Conservation (phyloP, 345 rosid genomes). For the Diplotaxis tenuifolia region DNA sequence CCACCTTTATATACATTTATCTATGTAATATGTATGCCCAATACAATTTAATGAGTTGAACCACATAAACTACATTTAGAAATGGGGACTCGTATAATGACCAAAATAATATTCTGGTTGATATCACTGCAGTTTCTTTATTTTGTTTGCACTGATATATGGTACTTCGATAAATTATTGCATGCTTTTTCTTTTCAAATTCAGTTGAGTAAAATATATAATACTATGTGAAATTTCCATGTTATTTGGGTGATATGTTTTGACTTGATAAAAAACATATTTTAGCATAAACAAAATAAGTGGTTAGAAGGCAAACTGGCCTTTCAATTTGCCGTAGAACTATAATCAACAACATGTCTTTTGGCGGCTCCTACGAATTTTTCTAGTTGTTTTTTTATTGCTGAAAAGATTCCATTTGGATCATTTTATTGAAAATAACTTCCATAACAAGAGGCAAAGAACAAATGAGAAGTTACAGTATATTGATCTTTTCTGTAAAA, state of each 20-base stretch:
- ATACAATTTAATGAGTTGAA: background rate
- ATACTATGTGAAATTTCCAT: background rate
- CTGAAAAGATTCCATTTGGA: background rate
- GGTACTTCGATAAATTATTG: background rate
- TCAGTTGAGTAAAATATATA: background rate
- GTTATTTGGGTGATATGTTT: background rate
- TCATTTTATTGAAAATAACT: conserved; percentile 1
- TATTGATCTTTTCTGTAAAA: background rate
- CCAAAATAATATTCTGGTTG: conserved; percentile 15
- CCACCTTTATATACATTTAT: background rate
- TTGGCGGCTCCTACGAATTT: conserved; percentile 34
- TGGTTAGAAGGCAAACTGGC: conserved; percentile 33
- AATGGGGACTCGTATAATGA: background rate
- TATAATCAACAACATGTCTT: conserved; percentile 30
- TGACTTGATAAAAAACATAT: background rate
- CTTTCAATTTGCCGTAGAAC: conserved; percentile 34
- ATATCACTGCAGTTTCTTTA: background rate
- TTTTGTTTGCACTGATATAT: conserved; percentile 13
- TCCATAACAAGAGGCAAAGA: conserved; percentile 5
- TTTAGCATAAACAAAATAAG: background rate
- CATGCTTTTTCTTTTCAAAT: background rate
- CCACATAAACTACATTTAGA: background rate
- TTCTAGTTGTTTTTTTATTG: background rate
- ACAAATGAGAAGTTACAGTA: background rate
- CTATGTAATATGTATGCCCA: background rate